These are phyloP conservation scores for Scheffersomyces lignicola DNA, from an alignment of 1,139 yeast species.

Conservation along the genomic window DNA sequence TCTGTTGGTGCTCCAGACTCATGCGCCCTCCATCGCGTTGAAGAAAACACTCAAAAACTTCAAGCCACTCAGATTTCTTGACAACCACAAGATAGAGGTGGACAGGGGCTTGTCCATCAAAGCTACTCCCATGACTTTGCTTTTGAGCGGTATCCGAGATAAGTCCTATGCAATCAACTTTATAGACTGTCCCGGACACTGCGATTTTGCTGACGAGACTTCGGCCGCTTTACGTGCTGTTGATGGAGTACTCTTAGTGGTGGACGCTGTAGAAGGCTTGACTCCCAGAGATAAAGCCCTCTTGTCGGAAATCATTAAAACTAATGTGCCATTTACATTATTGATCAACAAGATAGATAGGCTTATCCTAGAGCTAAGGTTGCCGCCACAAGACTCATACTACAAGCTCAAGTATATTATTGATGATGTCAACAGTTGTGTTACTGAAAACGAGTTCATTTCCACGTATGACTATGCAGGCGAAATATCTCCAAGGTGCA, in stretches of 20 bases:
- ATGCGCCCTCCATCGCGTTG: conserved; percentile 34
- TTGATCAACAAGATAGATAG: conserved; percentile 86
- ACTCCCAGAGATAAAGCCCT: conserved; percentile 52
- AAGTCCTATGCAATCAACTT: conserved; percentile 63
- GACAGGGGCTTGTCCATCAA: conserved; percentile 72
- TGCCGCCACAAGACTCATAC: conserved; percentile 76
- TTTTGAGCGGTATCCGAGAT: conserved; percentile 56
- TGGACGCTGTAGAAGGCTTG: conserved; percentile 88
- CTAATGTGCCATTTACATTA: conserved; percentile 53
- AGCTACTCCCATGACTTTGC: conserved; percentile 59
- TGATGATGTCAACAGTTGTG: conserved; percentile 61
- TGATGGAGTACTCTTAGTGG: conserved; percentile 68
- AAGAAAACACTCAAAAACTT: conserved; percentile 27
- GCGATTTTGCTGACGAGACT: conserved; percentile 76
- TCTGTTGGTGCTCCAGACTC: conserved; percentile 64
- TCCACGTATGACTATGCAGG: conserved; percentile 25
- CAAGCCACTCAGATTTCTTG: conserved; percentile 61
- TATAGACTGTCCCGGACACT: conserved; percentile 91
- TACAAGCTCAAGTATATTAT: conserved; percentile 62
- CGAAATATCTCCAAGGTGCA: conserved; percentile 54
- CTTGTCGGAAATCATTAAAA: conserved; percentile 48
- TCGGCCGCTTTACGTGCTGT: conserved; percentile 55
- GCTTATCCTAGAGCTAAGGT: conserved; percentile 68
- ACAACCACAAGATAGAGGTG: conserved; percentile 67
- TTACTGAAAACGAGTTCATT: conserved; percentile 31